These are phyloP conservation scores for Penicillium pancosmium DNA, from an alignment of 495 filamentous ascomycete genomes.

Conservation along the genomic window DNA sequence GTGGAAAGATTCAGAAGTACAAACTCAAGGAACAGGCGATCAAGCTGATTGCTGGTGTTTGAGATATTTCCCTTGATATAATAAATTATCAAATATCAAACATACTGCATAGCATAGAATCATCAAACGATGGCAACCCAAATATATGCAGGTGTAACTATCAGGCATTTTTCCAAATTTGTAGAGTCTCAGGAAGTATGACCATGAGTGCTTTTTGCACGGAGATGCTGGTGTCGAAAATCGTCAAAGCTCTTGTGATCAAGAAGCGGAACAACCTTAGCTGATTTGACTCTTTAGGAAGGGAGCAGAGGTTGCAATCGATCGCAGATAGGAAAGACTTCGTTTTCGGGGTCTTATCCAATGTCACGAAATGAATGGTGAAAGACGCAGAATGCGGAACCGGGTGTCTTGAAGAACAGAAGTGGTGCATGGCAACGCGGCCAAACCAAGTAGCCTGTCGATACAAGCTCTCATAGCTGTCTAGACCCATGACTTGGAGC, in stretches of 20 bases:
- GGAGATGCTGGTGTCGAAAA: no score
- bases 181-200: no score
- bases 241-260: no score
- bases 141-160: not conserved
- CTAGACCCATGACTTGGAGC: not conserved
- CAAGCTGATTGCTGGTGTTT: slow-evolving; percentile 35
- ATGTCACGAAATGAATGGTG: no score
- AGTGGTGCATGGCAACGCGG: not conserved
- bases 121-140: not conserved
- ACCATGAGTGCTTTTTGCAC: no score
- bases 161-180: no score
- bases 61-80: not conserved
- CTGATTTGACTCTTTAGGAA: no score
- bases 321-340: not conserved
- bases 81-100: not conserved
- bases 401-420: not conserved
- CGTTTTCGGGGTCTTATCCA: not conserved
- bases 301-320: no score
- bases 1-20: slow-evolving; percentile 97
- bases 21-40: slow-evolving; percentile 72
- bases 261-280: no score
- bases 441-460: not conserved
- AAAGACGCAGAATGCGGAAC: not conserved
- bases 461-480: not conserved
- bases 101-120: not conserved